Base-by-base conservation (phyloP, 2,329 filamentous ascomycete species). In the Fusarium mexicanum region DNA sequence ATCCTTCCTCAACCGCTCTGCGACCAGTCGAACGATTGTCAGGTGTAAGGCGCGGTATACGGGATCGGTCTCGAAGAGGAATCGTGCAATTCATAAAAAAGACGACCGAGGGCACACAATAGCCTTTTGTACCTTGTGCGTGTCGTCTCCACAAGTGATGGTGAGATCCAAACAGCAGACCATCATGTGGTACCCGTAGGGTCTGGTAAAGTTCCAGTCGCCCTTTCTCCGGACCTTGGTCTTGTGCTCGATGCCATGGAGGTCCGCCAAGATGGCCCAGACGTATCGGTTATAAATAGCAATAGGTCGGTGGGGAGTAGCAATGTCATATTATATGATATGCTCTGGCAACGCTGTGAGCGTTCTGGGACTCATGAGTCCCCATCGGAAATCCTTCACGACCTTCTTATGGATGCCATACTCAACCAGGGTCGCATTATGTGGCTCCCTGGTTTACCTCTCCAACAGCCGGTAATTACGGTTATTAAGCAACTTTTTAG, bases 1-100 rank as follows among this genome's bases (percentile, higher is more conserved):
- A 74, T 91, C 89, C 5, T 77, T 71, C 54, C 83, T 81, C 8
- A 91, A 83, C 81, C 91, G 88, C 18, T 86, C 83, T 1, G 87
- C 87, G 75, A 91, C 91, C 8, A 91, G 82, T 5, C 89, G 84
- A 14, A 89, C 86, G 2, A 91, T 81, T 2, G 84, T 81, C 13
- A 89, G 69, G 74, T 91, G 87, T 3, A 91, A 81, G 3, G 84
- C 85, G 13, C 84, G 84, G 78, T 90, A 89, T 55, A 87, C 82
- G 1, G 81, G 51, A 55, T 89, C 81, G 0, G 80, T 78, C 16
- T 83, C 74, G 55, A 90, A 85, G 51, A 82, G 79, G 17, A 81
- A 50, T 31, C 85, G 65, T 6, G 85, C 84, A 14, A 22, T 22
- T 22, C 20, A 41, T 14, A 22, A 41, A 22, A 41, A 41, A 1